These are phyloP conservation scores for Podospora fimiseda DNA, from an alignment of 495 filamentous ascomycete genomes.

Conservation along the genomic window DNA sequence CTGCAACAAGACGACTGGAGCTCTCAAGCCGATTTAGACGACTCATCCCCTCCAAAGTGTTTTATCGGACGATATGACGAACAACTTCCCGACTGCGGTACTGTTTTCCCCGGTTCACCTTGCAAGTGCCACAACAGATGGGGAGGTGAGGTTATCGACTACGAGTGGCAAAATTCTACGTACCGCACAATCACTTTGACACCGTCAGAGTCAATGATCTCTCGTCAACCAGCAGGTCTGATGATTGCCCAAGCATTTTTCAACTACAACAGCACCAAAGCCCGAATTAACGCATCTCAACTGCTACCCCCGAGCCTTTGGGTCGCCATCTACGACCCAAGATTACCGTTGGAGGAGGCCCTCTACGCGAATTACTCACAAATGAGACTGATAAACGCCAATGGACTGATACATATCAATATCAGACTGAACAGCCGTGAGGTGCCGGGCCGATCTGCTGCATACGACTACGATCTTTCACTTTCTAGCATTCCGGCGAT, in stretches of 20 bases:
- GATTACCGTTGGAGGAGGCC: slow-evolving; percentile 8
- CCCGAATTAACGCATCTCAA: slow-evolving; percentile 5
- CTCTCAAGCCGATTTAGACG: slow-evolving; percentile 4
- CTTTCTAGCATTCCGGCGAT: slow-evolving; percentile 11
- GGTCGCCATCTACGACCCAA: slow-evolving; percentile 18
- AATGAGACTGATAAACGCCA: slow-evolving; percentile 16
- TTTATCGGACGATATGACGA: slow-evolving; percentile 15
- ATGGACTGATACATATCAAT: slow-evolving; percentile 14
- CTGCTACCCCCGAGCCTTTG: slow-evolving; percentile 12
- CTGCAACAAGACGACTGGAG: slow-evolving; percentile 10
- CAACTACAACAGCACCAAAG: slow-evolving; percentile 9
- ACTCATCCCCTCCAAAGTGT: slow-evolving; percentile 4
- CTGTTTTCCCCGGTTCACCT: not conserved
- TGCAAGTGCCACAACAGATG: slow-evolving; percentile 5
- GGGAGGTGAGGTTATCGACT: slow-evolving; percentile 2
- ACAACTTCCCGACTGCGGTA: slow-evolving; percentile 2
- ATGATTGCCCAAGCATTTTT: slow-evolving; percentile 11
- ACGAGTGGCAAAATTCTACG: slow-evolving; percentile 8
- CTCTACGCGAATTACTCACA: slow-evolving; percentile 8
- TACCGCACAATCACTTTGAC: slow-evolving; percentile 7
- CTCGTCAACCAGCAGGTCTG: not conserved
- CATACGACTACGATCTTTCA: slow-evolving; percentile 14
- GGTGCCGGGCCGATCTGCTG: slow-evolving; percentile 1
- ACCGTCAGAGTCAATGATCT: slow-evolving; percentile 4
- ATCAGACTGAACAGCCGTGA: slow-evolving; percentile 11